phyloP scores from a whole-genome alignment of 1,284 basidiomycete species.

The Neonothopanus nambi region DNA sequence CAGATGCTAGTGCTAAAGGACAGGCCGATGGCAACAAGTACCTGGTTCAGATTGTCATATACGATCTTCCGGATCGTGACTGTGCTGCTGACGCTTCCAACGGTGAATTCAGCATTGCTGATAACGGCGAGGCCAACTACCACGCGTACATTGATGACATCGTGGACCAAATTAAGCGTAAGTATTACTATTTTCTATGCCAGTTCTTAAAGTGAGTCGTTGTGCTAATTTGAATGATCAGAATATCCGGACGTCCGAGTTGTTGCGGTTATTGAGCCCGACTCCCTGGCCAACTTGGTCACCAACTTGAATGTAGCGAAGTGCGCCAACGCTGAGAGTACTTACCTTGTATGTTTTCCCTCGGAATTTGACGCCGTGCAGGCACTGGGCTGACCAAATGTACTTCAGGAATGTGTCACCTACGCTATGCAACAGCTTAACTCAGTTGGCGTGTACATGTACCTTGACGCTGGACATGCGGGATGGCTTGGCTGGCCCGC shows the following conservation, averaged over 20 bases:
- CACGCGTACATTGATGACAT: conserved; percentile 62
- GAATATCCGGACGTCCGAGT: conserved; percentile 61
- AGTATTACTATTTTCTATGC: conserved; percentile 19
- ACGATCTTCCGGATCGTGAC: conserved; percentile 63
- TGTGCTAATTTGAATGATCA: conserved; percentile 21
- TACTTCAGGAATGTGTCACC: conserved; percentile 39
- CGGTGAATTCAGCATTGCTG: conserved; percentile 60
- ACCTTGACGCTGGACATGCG: conserved; percentile 65
- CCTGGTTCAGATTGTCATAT: conserved; percentile 63
- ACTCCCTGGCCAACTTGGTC: conserved; percentile 62
- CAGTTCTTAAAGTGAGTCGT: neutral
- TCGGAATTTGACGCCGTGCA: neutral
- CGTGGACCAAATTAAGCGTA: conserved; percentile 55
- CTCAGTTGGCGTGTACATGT: conserved; percentile 56
- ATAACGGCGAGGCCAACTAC: conserved; percentile 58
- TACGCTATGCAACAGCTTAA: conserved; percentile 61
- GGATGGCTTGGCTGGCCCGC: conserved; percentile 71
- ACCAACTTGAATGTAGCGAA: conserved; percentile 62
- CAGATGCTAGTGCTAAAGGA: conserved; percentile 45
- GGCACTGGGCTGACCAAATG: conserved; percentile 4
- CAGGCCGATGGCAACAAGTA: conserved; percentile 48
- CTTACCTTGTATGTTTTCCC: conserved; percentile 42
- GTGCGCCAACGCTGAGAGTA: conserved; percentile 51
- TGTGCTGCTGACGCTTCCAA: conserved; percentile 66
- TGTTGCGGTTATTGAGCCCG: conserved; percentile 65